Percentiles rank a stretch among this genome's conserved stretches.
Evolutionary conservation across 352 stramenopile species (phyloP).

Genomic region (Globisporangium barbulae): DNA sequence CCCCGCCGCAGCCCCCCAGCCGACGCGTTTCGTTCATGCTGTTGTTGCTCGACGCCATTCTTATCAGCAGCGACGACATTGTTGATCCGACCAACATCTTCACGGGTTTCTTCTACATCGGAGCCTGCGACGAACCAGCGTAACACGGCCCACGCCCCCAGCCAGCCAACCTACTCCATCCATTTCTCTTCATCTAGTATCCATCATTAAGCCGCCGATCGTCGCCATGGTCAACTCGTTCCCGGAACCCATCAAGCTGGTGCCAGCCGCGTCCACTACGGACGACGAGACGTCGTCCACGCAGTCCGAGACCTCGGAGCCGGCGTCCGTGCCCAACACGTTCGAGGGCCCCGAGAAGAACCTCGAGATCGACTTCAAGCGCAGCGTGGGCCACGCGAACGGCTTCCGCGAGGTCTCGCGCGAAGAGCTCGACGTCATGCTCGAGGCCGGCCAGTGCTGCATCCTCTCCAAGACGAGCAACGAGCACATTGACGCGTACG

Average conservation of each 20-base stretch:
- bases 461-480: slow-evolving; percentile 97
- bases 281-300: slow-evolving; percentile 73
- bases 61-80: slow-evolving; percentile 80
- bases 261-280: slow-evolving; percentile 27
- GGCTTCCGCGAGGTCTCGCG: slow-evolving; percentile 92
- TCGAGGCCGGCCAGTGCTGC: slow-evolving; percentile 93
- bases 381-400: slow-evolving; percentile 48
- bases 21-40: slow-evolving; percentile 61
- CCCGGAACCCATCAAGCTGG: slow-evolving; percentile 68
- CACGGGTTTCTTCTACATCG: slow-evolving; percentile 90
- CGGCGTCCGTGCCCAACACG: slow-evolving; percentile 55
- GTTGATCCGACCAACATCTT: slow-evolving; percentile 87
- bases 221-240: slow-evolving; percentile 49
- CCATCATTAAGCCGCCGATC: slow-evolving; percentile 13
- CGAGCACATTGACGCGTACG: slow-evolving; percentile 94
- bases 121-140: slow-evolving; percentile 85
- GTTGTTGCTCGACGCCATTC: slow-evolving; percentile 68
- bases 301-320: slow-evolving; percentile 60
- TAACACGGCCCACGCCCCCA: slow-evolving; percentile 45
- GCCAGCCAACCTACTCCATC: background rate
- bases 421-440: slow-evolving; percentile 92
- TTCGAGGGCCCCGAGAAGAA: slow-evolving; percentile 99
- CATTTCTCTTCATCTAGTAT: slow-evolving; percentile 1
- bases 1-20: background rate
- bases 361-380: slow-evolving; percentile 93